Percentiles rank a stretch among this genome's conserved stretches.
These are phyloP conservation scores for Phaeophleospora eucalypticola DNA, from an alignment of 2,329 filamentous ascomycete species.

Conservation along the genomic window DNA sequence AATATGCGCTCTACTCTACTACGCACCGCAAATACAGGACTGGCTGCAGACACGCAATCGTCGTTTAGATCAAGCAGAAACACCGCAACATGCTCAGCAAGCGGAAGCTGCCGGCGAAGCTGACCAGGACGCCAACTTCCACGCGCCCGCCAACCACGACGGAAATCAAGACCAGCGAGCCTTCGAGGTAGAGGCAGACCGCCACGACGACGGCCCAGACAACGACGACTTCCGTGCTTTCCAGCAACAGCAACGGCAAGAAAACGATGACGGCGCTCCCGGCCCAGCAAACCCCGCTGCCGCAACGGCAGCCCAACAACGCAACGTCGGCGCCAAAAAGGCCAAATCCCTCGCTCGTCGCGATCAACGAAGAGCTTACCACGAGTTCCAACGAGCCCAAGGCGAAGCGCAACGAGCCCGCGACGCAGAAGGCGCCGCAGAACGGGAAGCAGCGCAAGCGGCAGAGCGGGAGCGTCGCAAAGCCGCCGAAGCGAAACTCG, in stretches of 20 bases:
- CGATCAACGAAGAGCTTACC: conserved; percentile 43
- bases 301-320: conserved; percentile 12
- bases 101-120: conserved; percentile 2
- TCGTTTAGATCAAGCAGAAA: not conserved
- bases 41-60: conserved; percentile 24
- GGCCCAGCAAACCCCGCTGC: conserved; percentile 33
- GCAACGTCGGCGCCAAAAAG: conserved; percentile 46
- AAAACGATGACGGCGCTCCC: conserved; percentile 20
- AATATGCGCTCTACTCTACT: conserved; percentile 45
- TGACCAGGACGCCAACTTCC: conserved; percentile 2
- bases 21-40: conserved; percentile 44
- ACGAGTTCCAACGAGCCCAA: conserved; percentile 48
- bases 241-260: conserved; percentile 3
- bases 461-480: conserved; percentile 40
- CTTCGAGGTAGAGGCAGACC: conserved; percentile 1
- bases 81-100: not conserved
- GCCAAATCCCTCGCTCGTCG: conserved; percentile 45
- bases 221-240: conserved; percentile 6
- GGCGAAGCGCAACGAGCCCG: conserved; percentile 43
- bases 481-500: conserved; percentile 41
- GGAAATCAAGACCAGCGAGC: conserved; percentile 1
- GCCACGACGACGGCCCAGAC: not conserved
- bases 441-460: conserved; percentile 42
- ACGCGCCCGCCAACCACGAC: conserved; percentile 1
- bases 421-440: conserved; percentile 42